These are phyloP conservation scores for Alternaria sp. DNA, from an alignment of 2,329 filamentous ascomycete species.

Conservation along the genomic window DNA sequence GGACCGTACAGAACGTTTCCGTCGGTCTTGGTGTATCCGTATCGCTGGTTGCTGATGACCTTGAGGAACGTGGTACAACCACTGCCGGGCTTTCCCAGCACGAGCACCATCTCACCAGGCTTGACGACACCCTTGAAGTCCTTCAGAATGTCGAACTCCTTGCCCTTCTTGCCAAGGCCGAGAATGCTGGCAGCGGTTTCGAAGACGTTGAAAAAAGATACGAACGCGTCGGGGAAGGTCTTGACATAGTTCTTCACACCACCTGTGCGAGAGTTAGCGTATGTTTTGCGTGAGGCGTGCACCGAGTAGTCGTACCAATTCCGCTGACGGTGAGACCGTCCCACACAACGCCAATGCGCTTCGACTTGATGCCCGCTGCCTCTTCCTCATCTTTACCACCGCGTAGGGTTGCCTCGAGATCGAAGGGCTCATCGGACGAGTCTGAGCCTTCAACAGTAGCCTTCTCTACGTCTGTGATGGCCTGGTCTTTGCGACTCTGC, in stretches of 20 bases:
- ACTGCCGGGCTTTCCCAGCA: constrained; percentile 75
- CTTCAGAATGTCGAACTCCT: constrained; percentile 75
- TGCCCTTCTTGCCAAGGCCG: constrained; percentile 70
- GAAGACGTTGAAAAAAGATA: constrained; percentile 77
- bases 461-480: constrained; percentile 65
- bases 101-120: constrained; percentile 87
- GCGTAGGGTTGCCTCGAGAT: constrained; percentile 75
- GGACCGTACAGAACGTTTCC: constrained; percentile 81
- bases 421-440: constrained; percentile 63
- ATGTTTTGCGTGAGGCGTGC: not conserved
- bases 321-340: constrained; percentile 77
- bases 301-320: constrained; percentile 55
- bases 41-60: constrained; percentile 61
- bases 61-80: constrained; percentile 64
- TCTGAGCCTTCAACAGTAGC: constrained; percentile 41
- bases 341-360: constrained; percentile 77
- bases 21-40: constrained; percentile 64
- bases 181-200: constrained; percentile 68
- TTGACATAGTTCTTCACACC: constrained; percentile 73
- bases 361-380: constrained; percentile 78
- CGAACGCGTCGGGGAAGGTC: constrained; percentile 79
- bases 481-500: constrained; percentile 48
- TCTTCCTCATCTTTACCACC: constrained; percentile 74
- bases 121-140: constrained; percentile 65
- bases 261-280: constrained; percentile 11